Evolutionary conservation across 768 basidiomycete species (phyloP), one percentile per base, ranked within the genome.

Genomic region (Sporobolomyces phaffii): DNA sequence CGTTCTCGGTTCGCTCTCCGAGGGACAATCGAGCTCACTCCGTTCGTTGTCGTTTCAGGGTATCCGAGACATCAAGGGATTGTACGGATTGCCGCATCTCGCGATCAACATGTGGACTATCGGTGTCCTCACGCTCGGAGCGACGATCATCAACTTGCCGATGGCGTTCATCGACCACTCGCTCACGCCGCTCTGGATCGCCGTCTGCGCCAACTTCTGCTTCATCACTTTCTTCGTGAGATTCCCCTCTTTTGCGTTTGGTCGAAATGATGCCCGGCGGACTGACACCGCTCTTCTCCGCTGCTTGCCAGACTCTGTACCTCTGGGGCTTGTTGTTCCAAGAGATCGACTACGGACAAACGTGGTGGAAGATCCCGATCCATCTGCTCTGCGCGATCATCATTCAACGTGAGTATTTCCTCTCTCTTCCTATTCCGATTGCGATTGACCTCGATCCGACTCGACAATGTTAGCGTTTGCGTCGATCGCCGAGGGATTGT

Each of bases 31-130:
- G 2, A n/a, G 20, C 48, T 47, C 15, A 61, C 33, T 47, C 50
- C 38, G 11, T 24, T 28, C 15, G 34, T 49, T n/a, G 2, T 13
- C 10, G 17, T n/a, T 6, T 7, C 62, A 71, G 65, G 66, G 66
- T 53, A 70, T 70, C 54, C 73, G 70, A 26, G 73, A 71, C 60
- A 73, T 74, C 69, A 75, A 76, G 73, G 75, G 75, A 33, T 72
- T 76, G 22, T 75, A 76, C 73, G 75, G 75, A 50, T 68, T 76
- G 4, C 75, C 75, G 0, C 65, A 76, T 64, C 69, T 76, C 40
- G 75, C 75, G 56, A 75, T 76, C 73, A 76, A 76, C 63, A 49
- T 76, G 33, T 74, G 75, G 74, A 73, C 69, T 7, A 53, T 69
- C 65, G 65, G 73, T 62, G 74, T 74, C 57, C 74, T 76, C 60